Percentiles rank a stretch among this genome's conserved stretches.
phyloP scores from a whole-genome alignment of 2,329 filamentous ascomycete species.

The Cytospora schulzeri region DNA sequence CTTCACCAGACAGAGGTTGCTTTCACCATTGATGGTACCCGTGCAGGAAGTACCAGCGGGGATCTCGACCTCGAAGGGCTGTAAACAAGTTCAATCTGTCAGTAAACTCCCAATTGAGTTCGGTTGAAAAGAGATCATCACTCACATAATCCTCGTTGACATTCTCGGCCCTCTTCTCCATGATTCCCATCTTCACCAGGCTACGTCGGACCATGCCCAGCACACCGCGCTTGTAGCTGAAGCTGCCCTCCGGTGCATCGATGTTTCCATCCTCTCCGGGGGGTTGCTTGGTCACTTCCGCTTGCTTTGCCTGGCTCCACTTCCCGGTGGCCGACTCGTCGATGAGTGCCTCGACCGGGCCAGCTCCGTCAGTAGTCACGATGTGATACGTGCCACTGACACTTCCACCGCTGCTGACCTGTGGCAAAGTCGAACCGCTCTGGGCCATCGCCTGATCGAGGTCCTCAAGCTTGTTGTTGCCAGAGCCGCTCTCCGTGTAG shows the following conservation, averaged over 20 bases:
- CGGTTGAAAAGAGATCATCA: slow-evolving; percentile 38
- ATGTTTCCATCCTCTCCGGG: slow-evolving; percentile 16
- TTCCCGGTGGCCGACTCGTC: slow-evolving; percentile 30
- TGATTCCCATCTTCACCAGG: slow-evolving; percentile 26
- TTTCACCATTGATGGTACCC: slow-evolving; percentile 38
- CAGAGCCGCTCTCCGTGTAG: slow-evolving; percentile 21
- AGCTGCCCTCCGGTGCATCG: background rate
- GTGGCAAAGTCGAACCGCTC: slow-evolving; percentile 29
- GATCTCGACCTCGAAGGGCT: slow-evolving; percentile 8
- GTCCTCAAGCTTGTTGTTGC: slow-evolving; percentile 26
- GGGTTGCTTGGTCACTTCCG: slow-evolving; percentile 26
- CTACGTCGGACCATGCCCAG: slow-evolving; percentile 14
- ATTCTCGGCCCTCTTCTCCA: slow-evolving; percentile 30
- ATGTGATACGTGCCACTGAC: slow-evolving; percentile 28
- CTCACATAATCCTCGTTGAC: slow-evolving; percentile 28
- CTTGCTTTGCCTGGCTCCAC: slow-evolving; percentile 28
- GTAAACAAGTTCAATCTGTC: no score
- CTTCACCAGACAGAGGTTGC: slow-evolving; percentile 46
- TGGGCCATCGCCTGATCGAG: slow-evolving; percentile 25
- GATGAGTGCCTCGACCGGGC: slow-evolving; percentile 29
- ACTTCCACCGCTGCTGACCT: slow-evolving; percentile 22
- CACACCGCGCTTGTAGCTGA: slow-evolving; percentile 19
- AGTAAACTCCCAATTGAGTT: no score
- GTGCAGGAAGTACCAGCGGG: slow-evolving; percentile 39
- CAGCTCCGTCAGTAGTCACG: slow-evolving; percentile 31